phyloP scores from a whole-genome alignment of 2,329 filamentous ascomycete genomes.

The Ascochyta rabiei region DNA sequence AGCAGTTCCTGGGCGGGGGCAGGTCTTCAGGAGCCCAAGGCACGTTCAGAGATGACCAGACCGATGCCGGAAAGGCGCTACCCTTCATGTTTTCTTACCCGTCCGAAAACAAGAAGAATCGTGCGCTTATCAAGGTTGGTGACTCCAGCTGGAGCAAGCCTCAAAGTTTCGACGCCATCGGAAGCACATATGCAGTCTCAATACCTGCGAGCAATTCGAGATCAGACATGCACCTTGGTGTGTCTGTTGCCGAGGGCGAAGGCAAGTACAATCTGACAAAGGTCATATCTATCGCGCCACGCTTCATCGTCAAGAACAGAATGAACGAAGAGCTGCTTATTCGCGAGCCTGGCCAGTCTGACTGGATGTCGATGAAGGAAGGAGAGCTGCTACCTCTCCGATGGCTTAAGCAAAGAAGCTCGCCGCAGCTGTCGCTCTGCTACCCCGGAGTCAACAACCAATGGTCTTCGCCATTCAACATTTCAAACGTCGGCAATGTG shows the following conservation, averaged over 20 bases:
- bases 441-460: constrained; percentile 95
- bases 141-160: constrained; percentile 96
- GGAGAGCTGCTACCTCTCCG: constrained; percentile 86
- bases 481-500: constrained; percentile 88
- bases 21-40: constrained; percentile 81
- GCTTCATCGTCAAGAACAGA: constrained; percentile 94
- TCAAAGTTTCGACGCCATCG: constrained; percentile 97
- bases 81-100: constrained; percentile 97
- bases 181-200: constrained; percentile 87
- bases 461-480: constrained; percentile 98
- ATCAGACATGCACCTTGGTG: constrained; percentile 87
- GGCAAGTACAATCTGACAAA: constrained; percentile 99
- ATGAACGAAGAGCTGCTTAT: constrained; percentile 87
- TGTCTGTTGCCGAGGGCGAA: constrained; percentile 87
- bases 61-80: constrained; percentile 73
- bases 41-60: constrained; percentile 60
- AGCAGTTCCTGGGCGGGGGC: constrained; percentile 13
- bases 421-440: constrained; percentile 90
- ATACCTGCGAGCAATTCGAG: constrained; percentile 73
- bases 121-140: constrained; percentile 83
- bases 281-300: constrained; percentile 88
- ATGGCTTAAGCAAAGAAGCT: constrained; percentile 80
- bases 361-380: constrained; percentile 76
- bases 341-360: constrained; percentile 88
- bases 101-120: constrained; percentile 87